Conservation (phyloP, 805 yeast species). For the Yamadazyma nakazawae region DNA sequence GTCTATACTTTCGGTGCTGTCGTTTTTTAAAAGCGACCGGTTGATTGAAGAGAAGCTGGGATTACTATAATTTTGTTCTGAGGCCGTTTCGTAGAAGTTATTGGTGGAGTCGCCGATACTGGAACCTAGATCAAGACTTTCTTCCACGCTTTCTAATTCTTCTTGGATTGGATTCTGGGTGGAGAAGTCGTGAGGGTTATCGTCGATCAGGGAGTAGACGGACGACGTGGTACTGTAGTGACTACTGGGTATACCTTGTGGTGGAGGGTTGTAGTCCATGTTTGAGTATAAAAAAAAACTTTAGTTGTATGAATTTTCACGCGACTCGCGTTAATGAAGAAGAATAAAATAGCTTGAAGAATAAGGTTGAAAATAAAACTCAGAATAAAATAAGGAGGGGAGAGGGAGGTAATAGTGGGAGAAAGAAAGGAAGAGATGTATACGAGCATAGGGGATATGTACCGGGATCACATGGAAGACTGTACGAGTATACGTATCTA, state of each 20-base stretch:
- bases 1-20: conserved; percentile 8
- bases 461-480: no score
- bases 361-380: no score
- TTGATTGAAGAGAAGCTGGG: conserved; percentile 36
- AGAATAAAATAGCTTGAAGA: no score
- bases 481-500: no score
- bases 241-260: conserved; percentile 3
- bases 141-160: conserved; percentile 7
- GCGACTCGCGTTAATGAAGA: no score
- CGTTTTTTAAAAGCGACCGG: conserved; percentile 26
- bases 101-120: neutral
- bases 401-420: no score
- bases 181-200: conserved; percentile 7
- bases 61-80: conserved; percentile 9
- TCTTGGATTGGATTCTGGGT: conserved; percentile 8
- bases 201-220: conserved; percentile 24
- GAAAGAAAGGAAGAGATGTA: no score
- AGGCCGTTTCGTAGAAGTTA: conserved; percentile 4
- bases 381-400: no score
- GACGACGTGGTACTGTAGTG: conserved; percentile 36
- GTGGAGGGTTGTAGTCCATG: neutral
- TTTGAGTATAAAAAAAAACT: neutral
- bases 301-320: no score
- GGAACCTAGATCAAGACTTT: neutral
- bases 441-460: no score